Base-by-base conservation (phyloP, 2,329 filamentous ascomycete genomes). In the Coniochaeta sp. region DNA sequence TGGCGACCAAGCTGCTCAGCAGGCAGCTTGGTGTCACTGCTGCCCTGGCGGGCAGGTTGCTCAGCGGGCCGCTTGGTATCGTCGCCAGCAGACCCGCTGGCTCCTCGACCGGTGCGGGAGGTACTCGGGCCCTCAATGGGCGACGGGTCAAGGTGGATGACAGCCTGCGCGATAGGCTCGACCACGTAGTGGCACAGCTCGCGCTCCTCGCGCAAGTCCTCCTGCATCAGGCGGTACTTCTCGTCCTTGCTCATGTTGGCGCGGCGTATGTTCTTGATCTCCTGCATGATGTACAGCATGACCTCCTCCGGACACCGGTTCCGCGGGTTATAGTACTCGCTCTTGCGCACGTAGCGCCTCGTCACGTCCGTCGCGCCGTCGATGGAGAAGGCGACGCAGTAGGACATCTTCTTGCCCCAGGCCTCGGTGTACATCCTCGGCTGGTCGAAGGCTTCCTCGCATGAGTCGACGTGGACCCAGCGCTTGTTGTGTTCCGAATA, bases 391-490 rank as follows among this genome's bases (percentile, higher is more conserved):
- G 93, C 95, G 62, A 99, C 88, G 77, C 93, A 97, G 76, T 99
- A 99, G 0, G 91, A 93, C 79, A 98, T 90, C 78, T 95, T 96
- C 80, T 95, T 95, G 67, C 89, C 87, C 95, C 95, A 99, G 62
- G 93, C 93, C 74, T 97, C 91, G 7, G 91, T 87, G 75, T 98
- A 98, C 11, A 98, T 82, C 54, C 90, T 84, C 58, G 95, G 95
- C 69, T 93, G 92, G 72, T 99, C 95, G 92, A 93, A 98, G 1
- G 90, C 87, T 71, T 93, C 93, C 72, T 98, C 95, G 70, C 93
- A 97, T 36, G 89, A 88, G 73, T 99, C 95, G 47, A 97, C 92
- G 67, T 98, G 93, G n/a, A 98, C 83, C 95, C 95, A 99, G 71
- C 92, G 86, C 73, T 89, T 88, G 70, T 93, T 89, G 75, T 96